Base-by-base conservation (phyloP, 106 monocot genomes). In the Gastrodia elata region DNA sequence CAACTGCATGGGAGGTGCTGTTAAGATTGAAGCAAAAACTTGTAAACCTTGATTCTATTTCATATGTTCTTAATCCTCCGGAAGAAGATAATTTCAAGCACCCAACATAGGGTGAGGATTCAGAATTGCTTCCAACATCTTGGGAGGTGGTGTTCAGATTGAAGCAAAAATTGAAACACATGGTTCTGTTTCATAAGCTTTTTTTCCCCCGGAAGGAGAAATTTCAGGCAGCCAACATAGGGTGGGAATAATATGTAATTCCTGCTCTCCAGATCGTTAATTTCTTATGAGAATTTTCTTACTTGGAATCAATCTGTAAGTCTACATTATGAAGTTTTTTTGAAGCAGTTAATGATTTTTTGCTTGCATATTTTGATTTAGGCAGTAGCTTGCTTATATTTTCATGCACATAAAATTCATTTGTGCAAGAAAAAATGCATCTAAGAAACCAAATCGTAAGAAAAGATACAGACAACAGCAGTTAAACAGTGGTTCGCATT, bases 151-250 rank as follows among this genome's bases (percentile, higher is more conserved):
- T n/a, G 20, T 11, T 67, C 3, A 37, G 37, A n/a, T 18, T 36
- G 67, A 67, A 67, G 67, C 25, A n/a, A 37, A n/a, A 37, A 38
- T 67, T 36, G 37, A 37, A 27, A 67, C 20, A 35, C 20, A 20
- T 36, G 34, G 37, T 67, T 67, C 18, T 37, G 9, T 18, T 18
- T 20, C 37, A 18, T 18, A 38, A n/a, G 67, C 7, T 67, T 24
- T 18, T 22, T 67, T 6, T n/a, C 67, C 4, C 37, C 67, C 20
- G 16, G 27, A 67, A 38, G 67, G n/a, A 37, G 37, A 3, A 37
- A 67, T 67, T 67, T 35, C 10, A 38, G 35, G 37, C 35, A 37
- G 5, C 67, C 67, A 67, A 67, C 67, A 36, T 67, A 67, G 37
- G 6, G 7, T 35, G 18, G 61, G 32, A 32, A 20, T n/a, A n/a